Evolutionary conservation across 2,329 filamentous ascomycete species (phyloP).

Genomic region (Fusarium miscanthi): DNA sequence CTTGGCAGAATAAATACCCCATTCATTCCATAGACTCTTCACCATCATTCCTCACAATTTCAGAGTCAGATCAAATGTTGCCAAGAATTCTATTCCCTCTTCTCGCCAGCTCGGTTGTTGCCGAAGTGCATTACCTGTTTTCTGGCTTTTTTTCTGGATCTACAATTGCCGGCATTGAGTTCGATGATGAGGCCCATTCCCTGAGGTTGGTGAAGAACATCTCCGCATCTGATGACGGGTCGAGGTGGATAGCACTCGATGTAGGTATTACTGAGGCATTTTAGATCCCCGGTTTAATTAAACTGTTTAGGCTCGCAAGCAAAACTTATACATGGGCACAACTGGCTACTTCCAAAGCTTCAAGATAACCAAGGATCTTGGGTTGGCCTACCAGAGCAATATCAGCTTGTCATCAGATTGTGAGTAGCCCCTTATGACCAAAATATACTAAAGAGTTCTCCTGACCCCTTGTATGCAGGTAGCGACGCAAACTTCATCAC

Average conservation of each 20-base stretch:
- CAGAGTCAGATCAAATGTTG: neutral
- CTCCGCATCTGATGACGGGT: neutral
- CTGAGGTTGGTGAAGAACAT: neutral
- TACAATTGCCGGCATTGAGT: rapidly evolving
- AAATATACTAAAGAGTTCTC: no score
- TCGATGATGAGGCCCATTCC: neutral
- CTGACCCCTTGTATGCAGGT: neutral
- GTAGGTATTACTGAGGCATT: no score
- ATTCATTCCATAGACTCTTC: rapidly evolving
- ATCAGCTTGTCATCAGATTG: neutral
- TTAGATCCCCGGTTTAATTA: neutral
- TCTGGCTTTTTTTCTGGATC: neutral
- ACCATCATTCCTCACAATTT: neutral
- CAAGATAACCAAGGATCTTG: neutral
- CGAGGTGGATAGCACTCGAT: neutral
- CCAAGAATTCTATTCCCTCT: neutral
- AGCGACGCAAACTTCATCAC: neutral
- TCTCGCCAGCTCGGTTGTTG: neutral
- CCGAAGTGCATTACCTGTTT: neutral
- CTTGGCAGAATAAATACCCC: neutral
- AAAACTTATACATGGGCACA: neutral
- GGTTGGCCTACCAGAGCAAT: rapidly evolving
- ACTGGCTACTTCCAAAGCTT: neutral
- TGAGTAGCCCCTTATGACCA: neutral
- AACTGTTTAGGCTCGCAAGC: neutral